Conservation (phyloP, 306 rosid species). For the Vachellia pachyceras region DNA sequence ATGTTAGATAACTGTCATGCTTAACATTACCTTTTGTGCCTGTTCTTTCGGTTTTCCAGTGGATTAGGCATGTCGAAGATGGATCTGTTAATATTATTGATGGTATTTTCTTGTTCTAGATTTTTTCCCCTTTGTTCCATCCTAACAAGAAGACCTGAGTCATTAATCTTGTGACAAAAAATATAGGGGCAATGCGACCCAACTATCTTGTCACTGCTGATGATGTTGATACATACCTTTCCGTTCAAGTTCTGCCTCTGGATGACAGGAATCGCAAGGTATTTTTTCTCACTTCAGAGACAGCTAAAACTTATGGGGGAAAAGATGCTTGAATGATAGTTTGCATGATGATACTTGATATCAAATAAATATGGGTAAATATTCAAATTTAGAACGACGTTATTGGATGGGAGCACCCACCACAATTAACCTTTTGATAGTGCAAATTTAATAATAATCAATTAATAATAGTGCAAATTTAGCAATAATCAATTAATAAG, state of each 20-base stretch:
- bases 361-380: too few relatives aligned
- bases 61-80: constrained; percentile 91
- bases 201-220: constrained; percentile 91
- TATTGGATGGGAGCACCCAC: too few relatives aligned
- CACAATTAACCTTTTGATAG: too few relatives aligned
- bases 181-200: constrained; percentile 90
- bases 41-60: constrained; percentile 56
- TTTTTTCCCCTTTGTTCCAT: constrained; percentile 23
- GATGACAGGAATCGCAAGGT: constrained; percentile 97
- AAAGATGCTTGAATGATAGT: constrained; percentile 1
- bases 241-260: constrained; percentile 92
- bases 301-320: constrained; percentile 23
- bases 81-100: constrained; percentile 87
- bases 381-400: too few relatives aligned
- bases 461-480: too few relatives aligned
- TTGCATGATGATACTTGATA: constrained; percentile 10
- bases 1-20: constrained; percentile 32
- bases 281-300: constrained; percentile 27
- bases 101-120: constrained; percentile 53
- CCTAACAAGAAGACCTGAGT: constrained; percentile 33
- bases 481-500: too few relatives aligned
- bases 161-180: constrained; percentile 36
- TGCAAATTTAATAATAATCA: too few relatives aligned
- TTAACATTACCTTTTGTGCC: constrained; percentile 39
- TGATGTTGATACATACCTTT: constrained; percentile 84